Conservation (phyloP, 441 rosid genomes). For the Capsella rubella region DNA sequence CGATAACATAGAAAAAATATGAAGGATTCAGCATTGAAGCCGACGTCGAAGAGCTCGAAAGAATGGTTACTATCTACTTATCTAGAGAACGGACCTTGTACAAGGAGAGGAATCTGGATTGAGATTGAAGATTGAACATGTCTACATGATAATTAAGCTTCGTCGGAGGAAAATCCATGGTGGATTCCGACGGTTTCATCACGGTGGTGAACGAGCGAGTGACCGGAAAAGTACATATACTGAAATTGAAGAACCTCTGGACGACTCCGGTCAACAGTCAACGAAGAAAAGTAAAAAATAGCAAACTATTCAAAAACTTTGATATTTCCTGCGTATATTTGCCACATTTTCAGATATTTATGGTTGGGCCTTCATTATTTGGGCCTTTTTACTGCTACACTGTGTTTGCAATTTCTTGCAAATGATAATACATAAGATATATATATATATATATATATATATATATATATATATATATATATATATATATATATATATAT, state of each 20-base stretch:
- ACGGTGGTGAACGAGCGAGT: conserved; percentile 20
- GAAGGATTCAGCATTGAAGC: conserved; percentile 6
- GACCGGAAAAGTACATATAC: background rate
- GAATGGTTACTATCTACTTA: background rate
- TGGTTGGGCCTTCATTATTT: background rate
- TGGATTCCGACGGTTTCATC: conserved; percentile 19
- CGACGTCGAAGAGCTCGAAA: conserved; percentile 8
- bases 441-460: too few relatives aligned
- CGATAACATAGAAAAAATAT: background rate
- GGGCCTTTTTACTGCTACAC: conserved; percentile 2
- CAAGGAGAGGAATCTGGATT: conserved; percentile 54
- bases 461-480: too few relatives aligned
- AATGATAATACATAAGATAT: too few relatives aligned
- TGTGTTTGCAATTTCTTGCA: background rate
- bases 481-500: too few relatives aligned
- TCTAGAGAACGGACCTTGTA: conserved; percentile 50
- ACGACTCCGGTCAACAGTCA: conserved; percentile 10
- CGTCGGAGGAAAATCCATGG: conserved; percentile 61
- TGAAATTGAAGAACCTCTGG: background rate
- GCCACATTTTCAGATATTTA: background rate
- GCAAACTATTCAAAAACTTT: background rate
- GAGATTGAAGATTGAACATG: conserved; percentile 58
- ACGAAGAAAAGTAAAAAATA: background rate
- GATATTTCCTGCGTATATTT: background rate
- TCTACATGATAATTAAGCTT: conserved; percentile 68